Base-by-base conservation (phyloP, 2,329 filamentous ascomycete species). In the Cladophialophora immunda region DNA sequence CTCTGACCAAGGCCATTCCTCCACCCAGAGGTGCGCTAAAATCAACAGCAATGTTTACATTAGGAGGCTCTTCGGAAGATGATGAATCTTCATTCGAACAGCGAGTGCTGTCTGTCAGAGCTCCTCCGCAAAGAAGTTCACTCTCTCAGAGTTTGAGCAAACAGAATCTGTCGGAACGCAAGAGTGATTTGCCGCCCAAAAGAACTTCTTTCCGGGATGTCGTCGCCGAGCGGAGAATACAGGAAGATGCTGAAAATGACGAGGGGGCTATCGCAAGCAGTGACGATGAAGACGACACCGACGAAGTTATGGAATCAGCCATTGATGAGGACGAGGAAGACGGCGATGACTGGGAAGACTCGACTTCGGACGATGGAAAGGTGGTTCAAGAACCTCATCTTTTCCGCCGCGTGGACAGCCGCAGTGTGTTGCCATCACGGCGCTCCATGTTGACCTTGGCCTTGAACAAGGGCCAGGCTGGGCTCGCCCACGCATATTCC, bases 351-450 rank as follows among this genome's bases (percentile, higher is more conserved):
- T 87, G 85, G 85, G 85, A 86, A 72, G 84, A 87, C 72, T 92
- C 90, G 0, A 87, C 92, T 25, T 91, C 92, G 68, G 92, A 96
- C 73, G 95, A 91, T 76, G 91, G 90, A 65, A 91, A 92, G 72
- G 92, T 92, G 1, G 85, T 93, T 59, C 92, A 95, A 68, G 91
- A 95, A 68, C 89, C 88, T 75, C 86, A 88, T 22, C 84, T 93
- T 73, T 99, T 99, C 85, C 89, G 94, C 78, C 91, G 95, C 8
- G 93, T 98, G 57, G 92, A 97, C 78, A 97, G 94, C 47, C 89
- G 89, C 77, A 88, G 90, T 7, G 92, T 97, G 75, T 84, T 98
- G 29, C 90, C 91, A 2, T 97, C 94, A 1, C 89, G 92, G 57
- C 90, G 91, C 58, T 98, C 94, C 1, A 87, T 98, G 47, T 90